phyloP scores from a whole-genome alignment of 2,329 filamentous ascomycete genomes.

The Eutypa lata region DNA sequence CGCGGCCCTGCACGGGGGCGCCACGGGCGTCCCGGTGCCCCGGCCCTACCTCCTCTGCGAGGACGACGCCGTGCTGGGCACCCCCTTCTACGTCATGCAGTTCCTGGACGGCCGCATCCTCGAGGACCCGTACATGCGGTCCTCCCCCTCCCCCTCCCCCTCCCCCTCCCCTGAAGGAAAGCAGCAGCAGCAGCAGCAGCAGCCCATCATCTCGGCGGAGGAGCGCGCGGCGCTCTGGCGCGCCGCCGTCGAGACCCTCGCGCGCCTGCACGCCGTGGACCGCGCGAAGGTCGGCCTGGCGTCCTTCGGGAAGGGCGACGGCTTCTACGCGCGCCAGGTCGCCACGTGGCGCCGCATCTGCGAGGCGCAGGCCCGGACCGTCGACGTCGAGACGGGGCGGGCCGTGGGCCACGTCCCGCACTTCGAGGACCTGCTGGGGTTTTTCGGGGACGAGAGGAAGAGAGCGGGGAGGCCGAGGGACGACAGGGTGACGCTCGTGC shows the following conservation, averaged over 20 bases:
- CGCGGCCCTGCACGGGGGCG: slow-evolving; percentile 62
- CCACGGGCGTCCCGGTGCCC: slow-evolving; percentile 81
- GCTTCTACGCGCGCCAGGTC: slow-evolving; percentile 85
- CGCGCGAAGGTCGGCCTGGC: slow-evolving; percentile 65
- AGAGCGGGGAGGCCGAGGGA: slow-evolving; percentile 71
- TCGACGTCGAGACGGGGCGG: slow-evolving; percentile 73
- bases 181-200: not conserved
- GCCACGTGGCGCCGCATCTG: slow-evolving; percentile 79
- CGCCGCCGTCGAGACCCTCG: slow-evolving; percentile 78
- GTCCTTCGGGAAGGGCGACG: slow-evolving; percentile 60
- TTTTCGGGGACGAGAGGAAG: slow-evolving; percentile 62
- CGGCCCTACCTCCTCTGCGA: slow-evolving; percentile 82
- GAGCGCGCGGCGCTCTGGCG: slow-evolving; percentile 82
- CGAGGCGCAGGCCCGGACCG: slow-evolving; percentile 68
- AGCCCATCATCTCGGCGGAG: slow-evolving; percentile 55
- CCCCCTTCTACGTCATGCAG: slow-evolving; percentile 95
- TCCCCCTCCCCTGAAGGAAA: no score
- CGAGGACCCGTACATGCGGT: slow-evolving; percentile 74
- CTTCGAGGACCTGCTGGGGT: slow-evolving; percentile 74
- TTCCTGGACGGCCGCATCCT: slow-evolving; percentile 93
- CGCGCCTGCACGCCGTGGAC: slow-evolving; percentile 76
- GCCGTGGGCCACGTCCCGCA: slow-evolving; percentile 81
- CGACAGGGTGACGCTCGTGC: slow-evolving; percentile 77
- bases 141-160: no score
- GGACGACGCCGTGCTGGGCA: slow-evolving; percentile 76